Evolutionary conservation across 1,284 basidiomycete species (phyloP), one percentile per base, ranked within the genome.

Genomic region (Sanghuangporus weigelae): DNA sequence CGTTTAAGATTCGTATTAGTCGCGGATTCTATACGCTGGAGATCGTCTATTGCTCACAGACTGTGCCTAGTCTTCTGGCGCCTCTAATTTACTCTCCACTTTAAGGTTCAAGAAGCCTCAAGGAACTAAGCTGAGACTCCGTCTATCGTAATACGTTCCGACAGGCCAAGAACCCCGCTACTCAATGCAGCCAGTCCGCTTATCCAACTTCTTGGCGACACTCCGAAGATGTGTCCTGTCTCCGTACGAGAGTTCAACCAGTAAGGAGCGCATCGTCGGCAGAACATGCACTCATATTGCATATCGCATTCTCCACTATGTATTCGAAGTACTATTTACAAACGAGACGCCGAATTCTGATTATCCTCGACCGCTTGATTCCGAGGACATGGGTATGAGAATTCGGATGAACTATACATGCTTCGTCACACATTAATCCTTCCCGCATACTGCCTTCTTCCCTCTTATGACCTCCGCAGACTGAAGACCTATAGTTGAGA

Each of bases 351-450:
- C 3, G 38, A 16, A 35, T 54, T 54, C 53, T 54, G 31, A 54
- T 12, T n/a, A 14, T 36, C 51, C 53, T 54, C 53, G 31, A 54
- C 16, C 26, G 31, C 31, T 8, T 31, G 53, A 10, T 19, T 4
- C 36, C 16, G 31, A 38, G 53, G 35, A n/a, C 14, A 38, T 54
- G 21, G 5, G 8, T 54, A 23, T 54, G 31, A 35, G 35, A 54
- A 39, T n/a, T 5, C 53, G 53, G 53, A 54, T 54, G 53, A 54
- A 54, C 53, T 38, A 54, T 38, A 38, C 31, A 54, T 54, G 53
- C 53, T 36, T 38, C 31, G 31, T 38, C 31, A 38, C 35, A 8
- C 31, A 19, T 19, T 35, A 38, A 23, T 54, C 31, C 14, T 54
- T 54, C 31, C 35, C 26, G 26, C 50, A 51, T 26, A 11, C 38